Conservation (phyloP, 306 rosid species). For the Canavalia ensiformis region DNA sequence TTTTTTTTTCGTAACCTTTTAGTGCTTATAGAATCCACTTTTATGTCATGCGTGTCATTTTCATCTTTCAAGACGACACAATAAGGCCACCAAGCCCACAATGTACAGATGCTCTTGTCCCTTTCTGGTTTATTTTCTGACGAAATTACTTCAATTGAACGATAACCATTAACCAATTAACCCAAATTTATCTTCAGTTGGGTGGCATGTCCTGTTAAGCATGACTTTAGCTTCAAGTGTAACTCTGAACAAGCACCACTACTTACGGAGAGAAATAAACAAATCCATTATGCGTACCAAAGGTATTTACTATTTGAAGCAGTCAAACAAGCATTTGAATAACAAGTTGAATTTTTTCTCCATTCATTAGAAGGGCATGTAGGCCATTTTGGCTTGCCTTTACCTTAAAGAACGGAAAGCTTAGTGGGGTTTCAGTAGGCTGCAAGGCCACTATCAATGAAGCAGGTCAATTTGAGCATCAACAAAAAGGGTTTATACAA, state of each 20-base stretch:
- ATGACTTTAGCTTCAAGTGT: conserved; percentile 78
- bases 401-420: conserved; percentile 70
- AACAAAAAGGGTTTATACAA: conserved; percentile 37
- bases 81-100: conserved; percentile 35
- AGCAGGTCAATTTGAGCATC: conserved; percentile 54
- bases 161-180: conserved; percentile 41
- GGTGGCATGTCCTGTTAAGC: conserved; percentile 72
- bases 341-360: conserved; percentile 35
- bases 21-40: conserved; percentile 27
- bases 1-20: conserved; percentile 34
- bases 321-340: conserved; percentile 52
- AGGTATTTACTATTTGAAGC: conserved; percentile 12
- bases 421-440: conserved; percentile 61
- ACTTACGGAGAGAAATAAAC: conserved; percentile 1
- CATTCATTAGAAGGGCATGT: conserved; percentile 54
- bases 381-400: conserved; percentile 71
- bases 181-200: conserved; percentile 50
- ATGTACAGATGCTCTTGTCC: conserved; percentile 36
- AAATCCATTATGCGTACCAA: conserved; percentile 1
- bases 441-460: conserved; percentile 77
- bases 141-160: conserved; percentile 42
- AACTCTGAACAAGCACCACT: conserved; percentile 51
- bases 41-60: conserved; percentile 45
- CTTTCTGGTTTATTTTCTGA: conserved; percentile 37
- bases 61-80: conserved; percentile 38